Evolutionary conservation across 805 yeast genomes (phyloP), one percentile per base, ranked within the genome.

Genomic region (Kuraishia piskuri): DNA sequence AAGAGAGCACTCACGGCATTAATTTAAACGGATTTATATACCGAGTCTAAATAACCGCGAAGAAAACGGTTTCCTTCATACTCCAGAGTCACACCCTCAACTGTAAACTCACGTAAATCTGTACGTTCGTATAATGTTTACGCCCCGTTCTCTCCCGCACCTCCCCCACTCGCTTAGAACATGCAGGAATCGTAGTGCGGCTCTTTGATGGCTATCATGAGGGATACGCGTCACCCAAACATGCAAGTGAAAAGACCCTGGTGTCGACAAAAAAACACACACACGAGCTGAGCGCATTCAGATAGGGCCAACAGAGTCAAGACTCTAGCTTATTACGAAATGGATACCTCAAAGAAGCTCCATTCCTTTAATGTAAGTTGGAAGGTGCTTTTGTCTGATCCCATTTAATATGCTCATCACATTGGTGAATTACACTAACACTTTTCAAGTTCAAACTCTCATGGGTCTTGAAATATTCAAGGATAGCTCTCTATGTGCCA

Each of bases 381-480:
- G n/a, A n/a, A 31, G 40, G 4, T 8, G 9, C 17, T 3, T 8
- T 31, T 31, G 7, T 31, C 9, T 25, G 6, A 25, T 25, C 10
- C 9, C 31, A 25, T 25, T 25, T 25, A 10, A n/a, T 5, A 31
- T 31, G 17, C 40, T 12, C 31, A 31, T 31, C 9, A 31, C 4
- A 31, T n/a, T n/a, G n/a, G n/a, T n/a, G n/a, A 31, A n/a, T 31
- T 25, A 31, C 14, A 31, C 40, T 31, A 12, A 48, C 46, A 22
- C 3, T 37, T 5, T 21, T 55, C 17, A 26, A 48, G 10, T 26
- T 59, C 4, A 52, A 59, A 3, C 9, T 55, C n/a, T 26, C 56
- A 14, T n/a, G 49, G 10, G 54, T 64, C 17, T 50, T 57, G 4
- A 56, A 50, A 37, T 63, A 59, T 51, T 55, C 57, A 55, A 55